Conservation (phyloP, 2,329 filamentous ascomycete genomes). For the Akanthomyces uredinophilus region DNA sequence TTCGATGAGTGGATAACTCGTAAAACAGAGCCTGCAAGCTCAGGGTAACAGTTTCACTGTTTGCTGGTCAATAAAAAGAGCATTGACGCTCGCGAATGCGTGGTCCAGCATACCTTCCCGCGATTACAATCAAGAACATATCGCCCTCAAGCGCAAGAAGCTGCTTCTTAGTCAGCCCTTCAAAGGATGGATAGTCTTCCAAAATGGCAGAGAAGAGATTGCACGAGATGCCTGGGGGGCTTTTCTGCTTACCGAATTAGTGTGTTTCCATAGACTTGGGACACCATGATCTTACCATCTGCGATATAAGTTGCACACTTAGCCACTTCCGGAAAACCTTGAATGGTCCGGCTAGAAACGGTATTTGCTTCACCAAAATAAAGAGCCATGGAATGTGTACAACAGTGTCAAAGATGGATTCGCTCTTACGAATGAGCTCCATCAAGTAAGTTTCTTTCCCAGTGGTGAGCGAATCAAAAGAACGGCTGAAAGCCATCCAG, state of each 20-base stretch:
- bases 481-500: constrained; percentile 34
- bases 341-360: not conserved
- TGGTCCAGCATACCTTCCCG: constrained; percentile 25
- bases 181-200: constrained; percentile 21
- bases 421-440: constrained; percentile 20
- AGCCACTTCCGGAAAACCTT: not conserved
- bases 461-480: constrained; percentile 30
- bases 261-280: not conserved
- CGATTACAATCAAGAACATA: constrained; percentile 26
- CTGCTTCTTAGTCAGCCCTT: constrained; percentile 20
- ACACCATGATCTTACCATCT: not conserved
- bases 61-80: not conserved
- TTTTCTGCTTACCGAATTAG: not conserved
- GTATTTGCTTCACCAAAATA: not conserved
- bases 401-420: not conserved
- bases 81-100: no score
- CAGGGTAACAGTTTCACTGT: constrained; percentile 31
- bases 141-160: constrained; percentile 25
- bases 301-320: not conserved
- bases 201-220: constrained; percentile 28
- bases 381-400: not conserved
- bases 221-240: not conserved
- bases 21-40: constrained; percentile 29
- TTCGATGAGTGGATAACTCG: constrained; percentile 29
- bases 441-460: constrained; percentile 19